Conservation (phyloP, 352 stramenopile species). For the Pythium insidiosum region DNA sequence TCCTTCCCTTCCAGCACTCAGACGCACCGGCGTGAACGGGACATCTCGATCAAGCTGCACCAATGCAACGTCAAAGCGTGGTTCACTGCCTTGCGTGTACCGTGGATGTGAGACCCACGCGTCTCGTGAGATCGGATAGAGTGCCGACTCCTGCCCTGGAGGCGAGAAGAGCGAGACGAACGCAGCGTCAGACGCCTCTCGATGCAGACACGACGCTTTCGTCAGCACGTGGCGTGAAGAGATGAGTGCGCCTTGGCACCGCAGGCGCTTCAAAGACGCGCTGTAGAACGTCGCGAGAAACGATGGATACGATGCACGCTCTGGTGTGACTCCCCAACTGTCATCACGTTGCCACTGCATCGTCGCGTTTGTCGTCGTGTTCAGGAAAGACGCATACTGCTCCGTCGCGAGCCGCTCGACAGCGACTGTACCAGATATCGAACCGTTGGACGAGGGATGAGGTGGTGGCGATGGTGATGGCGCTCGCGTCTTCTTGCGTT, state of each 20-base stretch:
- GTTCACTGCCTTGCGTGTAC: not conserved
- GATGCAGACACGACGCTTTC: slow-evolving; percentile 18
- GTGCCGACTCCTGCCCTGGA: too few relatives aligned
- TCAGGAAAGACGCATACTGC: slow-evolving; percentile 5
- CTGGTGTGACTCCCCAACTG: slow-evolving; percentile 6
- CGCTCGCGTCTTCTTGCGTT: too few relatives aligned
- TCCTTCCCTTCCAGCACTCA: too few relatives aligned
- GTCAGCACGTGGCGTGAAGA: slow-evolving; percentile 23
- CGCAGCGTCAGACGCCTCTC: not conserved
- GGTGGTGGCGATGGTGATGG: too few relatives aligned
- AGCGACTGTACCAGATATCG: not conserved
- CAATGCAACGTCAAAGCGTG: slow-evolving; percentile 1
- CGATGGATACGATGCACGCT: slow-evolving; percentile 16
- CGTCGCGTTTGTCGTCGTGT: not conserved
- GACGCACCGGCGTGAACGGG: not conserved
- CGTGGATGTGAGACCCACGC: too few relatives aligned
- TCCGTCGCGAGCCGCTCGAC: slow-evolving; percentile 5
- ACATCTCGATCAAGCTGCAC: not conserved
- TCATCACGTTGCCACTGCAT: slow-evolving; percentile 4
- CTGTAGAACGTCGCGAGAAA: slow-evolving; percentile 11
- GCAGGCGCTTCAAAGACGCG: not conserved
- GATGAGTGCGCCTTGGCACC: slow-evolving; percentile 23
- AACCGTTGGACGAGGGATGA: too few relatives aligned
- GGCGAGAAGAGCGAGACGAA: not conserved
- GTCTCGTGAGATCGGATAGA: too few relatives aligned